Percentiles rank a stretch among this genome's conserved stretches.
These are phyloP conservation scores for Ephemerocybe angulata DNA, from an alignment of 768 basidiomycete species.

Conservation along the genomic window DNA sequence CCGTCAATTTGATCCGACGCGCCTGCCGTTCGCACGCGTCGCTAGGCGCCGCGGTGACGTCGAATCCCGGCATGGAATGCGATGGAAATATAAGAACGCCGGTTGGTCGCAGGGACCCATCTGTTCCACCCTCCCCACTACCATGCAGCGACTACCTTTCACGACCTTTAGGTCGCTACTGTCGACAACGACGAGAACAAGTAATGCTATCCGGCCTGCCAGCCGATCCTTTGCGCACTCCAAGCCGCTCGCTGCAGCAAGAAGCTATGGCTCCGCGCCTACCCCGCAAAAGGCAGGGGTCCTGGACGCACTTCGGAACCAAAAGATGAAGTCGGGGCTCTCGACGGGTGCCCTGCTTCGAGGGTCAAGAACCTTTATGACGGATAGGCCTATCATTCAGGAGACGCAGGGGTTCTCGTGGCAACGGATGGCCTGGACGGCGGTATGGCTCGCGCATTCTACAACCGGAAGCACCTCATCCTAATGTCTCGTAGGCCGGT, in stretches of 20 bases:
- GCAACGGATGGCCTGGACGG: slow-evolving; percentile 28
- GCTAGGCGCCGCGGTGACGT: no score
- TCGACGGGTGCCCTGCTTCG: slow-evolving; percentile 20
- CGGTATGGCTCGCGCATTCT: slow-evolving; percentile 22
- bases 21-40: no score
- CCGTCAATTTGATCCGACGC: no score
- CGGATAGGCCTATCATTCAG: slow-evolving; percentile 36
- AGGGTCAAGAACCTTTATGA: slow-evolving; percentile 45
- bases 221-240: background rate
- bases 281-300: slow-evolving; percentile 23
- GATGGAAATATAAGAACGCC: background rate
- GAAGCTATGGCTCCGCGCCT: slow-evolving; percentile 22
- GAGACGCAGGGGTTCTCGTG: slow-evolving; percentile 31
- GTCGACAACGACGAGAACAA: background rate
- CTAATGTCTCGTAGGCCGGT: slow-evolving; percentile 55
- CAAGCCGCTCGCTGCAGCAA: slow-evolving; percentile 4
- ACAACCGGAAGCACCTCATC: slow-evolving; percentile 17
- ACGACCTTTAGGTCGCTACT: slow-evolving; percentile 1
- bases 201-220: background rate
- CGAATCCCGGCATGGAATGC: background rate
- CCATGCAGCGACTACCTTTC: slow-evolving; percentile 9
- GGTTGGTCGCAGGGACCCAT: background rate
- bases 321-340: slow-evolving; percentile 16
- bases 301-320: slow-evolving; percentile 26
- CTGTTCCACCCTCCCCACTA: background rate